Conservation (phyloP, 768 basidiomycete genomes). For the Dentipellis fragilis region DNA sequence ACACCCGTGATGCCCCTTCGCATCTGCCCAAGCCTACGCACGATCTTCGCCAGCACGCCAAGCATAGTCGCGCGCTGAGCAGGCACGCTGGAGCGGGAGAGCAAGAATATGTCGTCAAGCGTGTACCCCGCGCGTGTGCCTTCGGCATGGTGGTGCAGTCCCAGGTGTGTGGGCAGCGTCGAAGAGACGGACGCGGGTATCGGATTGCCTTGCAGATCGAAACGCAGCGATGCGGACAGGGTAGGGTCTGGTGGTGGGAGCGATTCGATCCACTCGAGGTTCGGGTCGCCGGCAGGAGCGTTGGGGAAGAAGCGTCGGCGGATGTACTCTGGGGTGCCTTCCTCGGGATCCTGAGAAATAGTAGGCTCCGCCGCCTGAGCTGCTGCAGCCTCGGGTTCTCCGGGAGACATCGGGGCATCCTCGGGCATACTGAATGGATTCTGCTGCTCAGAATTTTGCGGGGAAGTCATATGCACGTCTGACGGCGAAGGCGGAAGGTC, state of each 20-base stretch:
- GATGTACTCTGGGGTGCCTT: conserved; percentile 77
- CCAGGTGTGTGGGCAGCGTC: conserved; percentile 71
- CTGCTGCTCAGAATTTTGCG: not conserved
- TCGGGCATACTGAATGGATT: not conserved
- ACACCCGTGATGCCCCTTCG: conserved; percentile 19
- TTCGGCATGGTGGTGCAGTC: conserved; percentile 86
- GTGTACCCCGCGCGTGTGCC: conserved; percentile 79
- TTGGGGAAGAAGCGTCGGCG: conserved; percentile 76
- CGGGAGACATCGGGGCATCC: not conserved
- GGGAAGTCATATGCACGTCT: not conserved
- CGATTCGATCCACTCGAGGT: conserved; percentile 68
- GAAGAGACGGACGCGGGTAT: conserved; percentile 47
- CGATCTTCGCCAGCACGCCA: conserved; percentile 54
- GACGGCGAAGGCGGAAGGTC: not conserved
- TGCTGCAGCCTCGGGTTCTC: not conserved
- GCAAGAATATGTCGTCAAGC: conserved; percentile 71
- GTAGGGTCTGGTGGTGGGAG: conserved; percentile 19
- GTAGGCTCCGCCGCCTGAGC: not conserved
- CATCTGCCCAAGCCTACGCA: conserved; percentile 22
- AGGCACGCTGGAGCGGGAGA: conserved; percentile 72
- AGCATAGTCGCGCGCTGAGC: conserved; percentile 82
- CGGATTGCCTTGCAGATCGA: conserved; percentile 61
- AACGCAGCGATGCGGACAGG: conserved; percentile 33
- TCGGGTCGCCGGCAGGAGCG: conserved; percentile 57
- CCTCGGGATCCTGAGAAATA: conserved; percentile 31